phyloP scores from a whole-genome alignment of 1,284 basidiomycete species.

The Sutorius eximius region DNA sequence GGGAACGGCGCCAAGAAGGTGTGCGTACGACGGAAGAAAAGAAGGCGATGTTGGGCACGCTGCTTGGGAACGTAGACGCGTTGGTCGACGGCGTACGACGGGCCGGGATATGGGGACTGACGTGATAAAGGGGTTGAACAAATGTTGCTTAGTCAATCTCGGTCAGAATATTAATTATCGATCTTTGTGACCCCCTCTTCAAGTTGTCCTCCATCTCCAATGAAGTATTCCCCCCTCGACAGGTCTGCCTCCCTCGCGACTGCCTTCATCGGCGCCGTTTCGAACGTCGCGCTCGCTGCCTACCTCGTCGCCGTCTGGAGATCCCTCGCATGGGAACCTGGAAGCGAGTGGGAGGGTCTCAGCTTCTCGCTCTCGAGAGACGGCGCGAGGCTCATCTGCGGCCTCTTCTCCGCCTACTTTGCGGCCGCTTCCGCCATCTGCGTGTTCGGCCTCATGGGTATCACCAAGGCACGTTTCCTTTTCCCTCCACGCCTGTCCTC shows the following conservation, averaged over 20 bases:
- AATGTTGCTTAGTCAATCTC: conserved; percentile 23
- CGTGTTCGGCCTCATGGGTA: conserved; percentile 63
- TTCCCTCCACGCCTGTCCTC: not conserved
- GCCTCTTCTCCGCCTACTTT: conserved; percentile 66
- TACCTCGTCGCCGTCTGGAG: conserved; percentile 58
- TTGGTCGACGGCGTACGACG: conserved; percentile 81
- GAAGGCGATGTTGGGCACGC: conserved; percentile 73
- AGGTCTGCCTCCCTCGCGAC: conserved; percentile 58
- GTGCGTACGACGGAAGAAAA: conserved; percentile 78
- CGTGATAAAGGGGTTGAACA: conserved; percentile 1
- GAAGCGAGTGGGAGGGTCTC: conserved; percentile 70
- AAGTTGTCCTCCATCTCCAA: conserved; percentile 1
- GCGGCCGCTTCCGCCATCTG: conserved; percentile 60
- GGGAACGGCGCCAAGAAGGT: conserved; percentile 12
- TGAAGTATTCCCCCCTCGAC: conserved; percentile 21
- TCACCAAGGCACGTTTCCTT: conserved; percentile 51
- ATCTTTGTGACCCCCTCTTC: conserved; percentile 5
- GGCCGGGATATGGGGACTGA: conserved; percentile 78
- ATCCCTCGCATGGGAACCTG: conserved; percentile 65
- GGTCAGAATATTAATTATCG: conserved; percentile 3
- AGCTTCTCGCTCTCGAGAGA: conserved; percentile 59
- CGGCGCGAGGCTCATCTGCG: conserved; percentile 62
- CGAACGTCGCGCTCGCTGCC: conserved; percentile 54
- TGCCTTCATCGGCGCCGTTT: conserved; percentile 54
- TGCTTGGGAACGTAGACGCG: conserved; percentile 87